Conservation (phyloP, 495 filamentous ascomycete species). For the Thozetella sp. region DNA sequence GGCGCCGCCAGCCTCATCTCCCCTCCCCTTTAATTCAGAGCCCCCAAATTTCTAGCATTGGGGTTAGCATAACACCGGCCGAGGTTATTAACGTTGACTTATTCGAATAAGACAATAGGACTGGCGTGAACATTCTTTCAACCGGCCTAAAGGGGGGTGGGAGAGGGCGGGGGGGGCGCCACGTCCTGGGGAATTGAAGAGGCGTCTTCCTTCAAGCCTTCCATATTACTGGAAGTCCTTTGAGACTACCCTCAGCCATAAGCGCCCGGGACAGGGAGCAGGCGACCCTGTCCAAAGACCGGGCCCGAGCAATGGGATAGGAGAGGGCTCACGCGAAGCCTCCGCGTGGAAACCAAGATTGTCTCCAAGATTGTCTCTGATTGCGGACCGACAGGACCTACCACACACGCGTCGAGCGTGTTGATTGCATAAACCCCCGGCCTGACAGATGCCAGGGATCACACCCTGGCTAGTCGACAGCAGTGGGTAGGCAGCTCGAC, state of each 20-base stretch:
- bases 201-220: slow-evolving; percentile 1
- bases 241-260: no score
- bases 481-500: no score
- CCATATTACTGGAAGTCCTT: not conserved
- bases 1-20: no score
- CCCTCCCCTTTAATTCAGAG: no score
- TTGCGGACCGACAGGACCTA: no score
- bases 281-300: no score
- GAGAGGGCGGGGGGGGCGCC: not conserved
- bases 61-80: not conserved
- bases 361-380: no score
- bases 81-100: not conserved
- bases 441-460: no score
- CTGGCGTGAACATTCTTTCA: not conserved
- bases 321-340: not conserved
- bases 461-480: no score
- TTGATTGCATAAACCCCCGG: no score
- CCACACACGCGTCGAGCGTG: no score
- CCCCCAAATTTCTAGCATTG: not conserved
- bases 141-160: not conserved
- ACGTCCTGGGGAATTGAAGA: not conserved
- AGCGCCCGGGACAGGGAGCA: no score
- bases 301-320: not conserved
- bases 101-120: slow-evolving; percentile 1
- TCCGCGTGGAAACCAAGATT: not conserved